A percentile compares a stretch with the other conserved stretches of the same genome.
phyloP scores from a whole-genome alignment of 1,284 basidiomycete genomes.

The Malassezia arunalokei region DNA sequence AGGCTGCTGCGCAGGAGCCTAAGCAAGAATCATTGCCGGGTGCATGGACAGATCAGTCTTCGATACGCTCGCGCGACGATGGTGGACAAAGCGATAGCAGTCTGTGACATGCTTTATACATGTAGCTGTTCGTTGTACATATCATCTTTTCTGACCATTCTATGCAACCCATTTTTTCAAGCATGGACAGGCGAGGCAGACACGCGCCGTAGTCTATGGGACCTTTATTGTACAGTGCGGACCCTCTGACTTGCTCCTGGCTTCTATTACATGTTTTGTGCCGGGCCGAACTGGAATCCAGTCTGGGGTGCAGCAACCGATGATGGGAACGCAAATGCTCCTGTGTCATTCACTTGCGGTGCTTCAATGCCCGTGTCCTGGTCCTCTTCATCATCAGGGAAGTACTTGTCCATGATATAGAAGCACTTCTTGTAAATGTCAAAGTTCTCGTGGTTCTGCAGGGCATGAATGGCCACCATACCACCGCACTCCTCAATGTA shows the following conservation, averaged over 20 bases:
- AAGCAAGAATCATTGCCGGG: not conserved
- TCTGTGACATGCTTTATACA: not conserved
- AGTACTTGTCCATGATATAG: conserved; percentile 59
- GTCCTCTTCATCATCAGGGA: conserved; percentile 51
- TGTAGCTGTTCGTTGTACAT: too few species aligned
- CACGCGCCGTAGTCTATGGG: not conserved
- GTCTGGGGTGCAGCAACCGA: conserved; percentile 45
- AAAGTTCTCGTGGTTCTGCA: conserved; percentile 97
- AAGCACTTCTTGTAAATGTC: conserved; percentile 99
- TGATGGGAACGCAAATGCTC: conserved; percentile 62
- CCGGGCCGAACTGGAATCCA: conserved; percentile 39
- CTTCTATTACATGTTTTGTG: conserved; percentile 32
- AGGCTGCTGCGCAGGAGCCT: not conserved
- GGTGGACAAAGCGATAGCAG: not conserved
- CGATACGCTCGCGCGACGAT: not conserved
- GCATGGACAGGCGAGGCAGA: too few species aligned
- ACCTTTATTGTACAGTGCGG: conserved; percentile 13
- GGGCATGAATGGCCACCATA: conserved; percentile 89
- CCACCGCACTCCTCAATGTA: conserved; percentile 93
- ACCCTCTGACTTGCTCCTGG: not conserved
- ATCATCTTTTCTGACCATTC: too few species aligned
- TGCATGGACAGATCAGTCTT: not conserved
- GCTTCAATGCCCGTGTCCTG: conserved; percentile 58
- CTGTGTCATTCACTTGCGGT: conserved; percentile 71
- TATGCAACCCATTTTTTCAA: too few species aligned